Conservation (phyloP, 805 yeast species). For the Torulaspora delbrueckii region DNA sequence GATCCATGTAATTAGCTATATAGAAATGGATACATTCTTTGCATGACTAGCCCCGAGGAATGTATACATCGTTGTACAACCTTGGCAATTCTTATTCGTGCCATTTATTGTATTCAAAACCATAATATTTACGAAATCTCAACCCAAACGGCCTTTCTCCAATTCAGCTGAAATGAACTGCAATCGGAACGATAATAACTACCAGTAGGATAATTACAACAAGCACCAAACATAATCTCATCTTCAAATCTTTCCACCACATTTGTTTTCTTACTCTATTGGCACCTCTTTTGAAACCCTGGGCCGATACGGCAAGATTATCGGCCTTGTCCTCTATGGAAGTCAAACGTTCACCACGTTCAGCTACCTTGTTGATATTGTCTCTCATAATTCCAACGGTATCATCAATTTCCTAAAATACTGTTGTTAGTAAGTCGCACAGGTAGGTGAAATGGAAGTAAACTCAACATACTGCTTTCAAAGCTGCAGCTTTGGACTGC, state of each 20-base stretch:
- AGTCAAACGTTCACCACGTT: conserved; percentile 87
- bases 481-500: conserved; percentile 64
- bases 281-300: conserved; percentile 93
- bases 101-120: conserved; percentile 4
- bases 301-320: conserved; percentile 85
- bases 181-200: conserved; percentile 88
- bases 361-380: conserved; percentile 91
- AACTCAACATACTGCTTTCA: conserved; percentile 61
- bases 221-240: conserved; percentile 84
- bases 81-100: background rate
- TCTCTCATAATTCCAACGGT: conserved; percentile 98
- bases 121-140: conserved; percentile 4
- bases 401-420: conserved; percentile 71
- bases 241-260: conserved; percentile 99
- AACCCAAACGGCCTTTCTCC: background rate
- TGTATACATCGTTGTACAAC: background rate
- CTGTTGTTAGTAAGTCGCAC: conserved; percentile 1
- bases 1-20: conserved; percentile 1
- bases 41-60: background rate
- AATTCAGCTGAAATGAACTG: conserved; percentile 64
- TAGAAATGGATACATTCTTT: conserved; percentile 2
- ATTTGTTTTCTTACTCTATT: conserved; percentile 95
- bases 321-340: conserved; percentile 91
- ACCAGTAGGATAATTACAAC: conserved; percentile 76
- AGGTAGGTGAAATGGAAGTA: background rate